Evolutionary conservation across 192 early-diverging fungal genomes (phyloP), one percentile per base, ranked within the genome.

Genomic region (Rhizoclosmatium globosum): DNA sequence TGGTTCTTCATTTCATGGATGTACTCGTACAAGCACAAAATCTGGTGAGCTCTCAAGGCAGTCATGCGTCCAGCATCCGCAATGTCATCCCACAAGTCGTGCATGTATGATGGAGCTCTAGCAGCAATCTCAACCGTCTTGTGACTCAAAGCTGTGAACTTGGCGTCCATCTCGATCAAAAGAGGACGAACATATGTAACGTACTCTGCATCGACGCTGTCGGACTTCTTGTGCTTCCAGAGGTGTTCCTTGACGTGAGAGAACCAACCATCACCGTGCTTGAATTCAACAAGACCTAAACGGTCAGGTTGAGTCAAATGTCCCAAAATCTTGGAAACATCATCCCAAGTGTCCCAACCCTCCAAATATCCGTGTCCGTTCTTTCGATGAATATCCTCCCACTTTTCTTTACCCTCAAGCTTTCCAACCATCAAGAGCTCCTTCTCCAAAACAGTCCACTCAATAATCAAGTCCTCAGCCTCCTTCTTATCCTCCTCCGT

Each of bases 321-420:
- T 11, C 77, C 77, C 19, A 78, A 47, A 1, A 78, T 39, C 42
- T 78, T 78, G n/a, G 31, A 43, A 1, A 78, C 77, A 38, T 78
- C 77, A 50, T 78, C 77, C 77, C 77, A 78, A 43, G 77, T 78
- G 64, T 78, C 75, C 77, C 77, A 78, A 17, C 77, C 77, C 42
- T 78, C 31, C 67, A 78, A 45, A 43, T 78, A 78, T 38, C 66
- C 77, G 1, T 78, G 77, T 70, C 77, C 77, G n/a, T 78, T 78
- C 67, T 68, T 68, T 17, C 77, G 38, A 15, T 9, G 31, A 6
- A 78, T 56, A 60, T 70, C 39, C 50, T 68, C 68, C 56, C 48
- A 68, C 6, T 47, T 4, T 19, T 4, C 53, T 23, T 48, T 41
- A 15, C 50, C 64, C 21, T 70, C 77, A 47, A 70, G 19, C 68